Conservation (phyloP, 257 asterid species). For the Cinchona pubescens region DNA sequence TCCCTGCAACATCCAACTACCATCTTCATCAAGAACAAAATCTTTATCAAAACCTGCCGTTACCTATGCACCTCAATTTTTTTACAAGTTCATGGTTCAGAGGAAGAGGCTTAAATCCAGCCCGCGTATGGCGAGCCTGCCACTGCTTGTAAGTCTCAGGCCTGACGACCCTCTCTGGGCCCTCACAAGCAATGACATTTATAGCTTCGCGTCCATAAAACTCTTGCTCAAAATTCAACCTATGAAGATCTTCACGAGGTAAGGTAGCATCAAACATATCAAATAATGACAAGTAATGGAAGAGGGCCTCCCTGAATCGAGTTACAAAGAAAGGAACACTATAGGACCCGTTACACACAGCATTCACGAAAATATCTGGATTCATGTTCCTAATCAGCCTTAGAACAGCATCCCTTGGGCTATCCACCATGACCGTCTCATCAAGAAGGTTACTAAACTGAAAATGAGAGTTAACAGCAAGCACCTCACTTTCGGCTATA, state of each 20-base stretch:
- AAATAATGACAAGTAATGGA: conserved; percentile 69
- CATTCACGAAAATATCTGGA: conserved; percentile 61
- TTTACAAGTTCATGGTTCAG: conserved; percentile 44
- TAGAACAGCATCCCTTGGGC: conserved; percentile 74
- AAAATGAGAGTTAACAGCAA: conserved; percentile 71
- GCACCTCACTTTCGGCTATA: conserved; percentile 53
- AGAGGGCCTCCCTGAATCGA: conserved; percentile 86
- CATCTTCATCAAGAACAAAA: conserved; percentile 69
- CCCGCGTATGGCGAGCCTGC: conserved; percentile 69
- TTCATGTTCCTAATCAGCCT: conserved; percentile 58
- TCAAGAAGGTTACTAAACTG: conserved; percentile 63
- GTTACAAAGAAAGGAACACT: conserved; percentile 82
- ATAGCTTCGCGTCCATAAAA: conserved; percentile 71
- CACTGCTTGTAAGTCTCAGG: conserved; percentile 94
- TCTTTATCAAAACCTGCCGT: conserved; percentile 56
- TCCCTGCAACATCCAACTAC: conserved; percentile 86
- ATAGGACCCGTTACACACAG: conserved; percentile 55
- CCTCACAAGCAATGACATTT: conserved; percentile 86
- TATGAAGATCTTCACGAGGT: conserved; percentile 60
- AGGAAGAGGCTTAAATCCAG: conserved; percentile 70
- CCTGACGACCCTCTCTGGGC: conserved; percentile 78
- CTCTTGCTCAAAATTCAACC: conserved; percentile 68
- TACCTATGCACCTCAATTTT: conserved; percentile 50
- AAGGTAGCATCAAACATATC: conserved; percentile 80
- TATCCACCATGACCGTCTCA: conserved; percentile 59